phyloP scores from a whole-genome alignment of 192 early-diverging fungal species.

The Pilaira anomala region DNA sequence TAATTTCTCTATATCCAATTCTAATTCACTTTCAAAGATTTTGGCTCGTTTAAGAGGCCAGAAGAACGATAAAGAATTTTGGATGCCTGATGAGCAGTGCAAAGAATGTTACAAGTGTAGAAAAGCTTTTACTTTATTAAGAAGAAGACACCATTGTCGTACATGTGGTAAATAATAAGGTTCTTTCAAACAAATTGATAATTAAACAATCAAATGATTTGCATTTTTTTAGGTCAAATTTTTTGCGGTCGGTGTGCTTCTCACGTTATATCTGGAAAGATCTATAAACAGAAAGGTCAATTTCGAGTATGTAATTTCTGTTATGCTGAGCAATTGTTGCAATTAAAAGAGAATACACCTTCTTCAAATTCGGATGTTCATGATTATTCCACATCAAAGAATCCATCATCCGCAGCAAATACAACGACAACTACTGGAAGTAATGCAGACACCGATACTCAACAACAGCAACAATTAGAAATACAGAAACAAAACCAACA shows the following conservation, averaged over 20 bases:
- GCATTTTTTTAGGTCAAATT: constrained; percentile 52
- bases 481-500: background rate
- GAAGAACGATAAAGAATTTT: constrained; percentile 59
- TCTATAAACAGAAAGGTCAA: constrained; percentile 67
- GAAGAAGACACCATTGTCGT: constrained; percentile 77
- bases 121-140: constrained; percentile 61
- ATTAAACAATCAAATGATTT: constrained; percentile 11
- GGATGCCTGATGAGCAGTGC: constrained; percentile 83
- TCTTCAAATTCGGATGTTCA: too few species aligned
- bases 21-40: constrained; percentile 47
- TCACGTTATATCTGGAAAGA: constrained; percentile 60
- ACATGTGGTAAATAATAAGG: constrained; percentile 60
- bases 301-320: constrained; percentile 69
- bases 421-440: too few species aligned
- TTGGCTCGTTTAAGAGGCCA: constrained; percentile 53
- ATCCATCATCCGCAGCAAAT: too few species aligned
- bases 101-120: constrained; percentile 85
- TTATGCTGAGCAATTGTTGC: constrained; percentile 44
- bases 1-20: constrained; percentile 40
- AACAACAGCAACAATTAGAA: background rate
- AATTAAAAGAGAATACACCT: too few species aligned
- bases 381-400: too few species aligned
- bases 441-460: background rate
- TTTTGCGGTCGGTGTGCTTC: constrained; percentile 76
- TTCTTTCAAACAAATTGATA: background rate